Percentiles rank a stretch among this genome's conserved stretches.
Evolutionary conservation across 208 protist genomes (phyloP).

Genomic region (Leishmania martiniquensis): DNA sequence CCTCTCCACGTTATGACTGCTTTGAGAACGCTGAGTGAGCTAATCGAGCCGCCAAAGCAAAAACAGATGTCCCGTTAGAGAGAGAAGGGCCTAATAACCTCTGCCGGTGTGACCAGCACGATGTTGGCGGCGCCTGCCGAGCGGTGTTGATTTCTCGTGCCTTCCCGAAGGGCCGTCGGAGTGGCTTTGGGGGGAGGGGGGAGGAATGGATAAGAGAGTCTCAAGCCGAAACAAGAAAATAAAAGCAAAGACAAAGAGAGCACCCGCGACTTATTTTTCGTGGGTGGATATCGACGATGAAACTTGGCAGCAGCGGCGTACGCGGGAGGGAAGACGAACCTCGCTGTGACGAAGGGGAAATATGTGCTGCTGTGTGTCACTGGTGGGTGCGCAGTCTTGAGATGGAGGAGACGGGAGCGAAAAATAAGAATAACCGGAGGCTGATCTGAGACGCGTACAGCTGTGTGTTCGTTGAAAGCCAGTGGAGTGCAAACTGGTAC

Average conservation of each 20-base stretch:
- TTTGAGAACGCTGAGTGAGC: background rate
- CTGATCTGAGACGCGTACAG: background rate
- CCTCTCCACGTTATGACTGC: background rate
- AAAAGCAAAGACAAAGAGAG: too few species aligned
- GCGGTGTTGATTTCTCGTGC: background rate
- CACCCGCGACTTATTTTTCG: too few species aligned
- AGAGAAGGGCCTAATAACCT: background rate
- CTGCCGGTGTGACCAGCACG: background rate
- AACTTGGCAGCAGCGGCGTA: background rate
- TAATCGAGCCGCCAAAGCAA: background rate
- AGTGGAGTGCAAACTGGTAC: background rate
- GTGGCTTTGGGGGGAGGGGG: too few species aligned
- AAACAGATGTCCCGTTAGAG: background rate
- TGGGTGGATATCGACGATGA: too few species aligned
- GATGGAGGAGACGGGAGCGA: background rate
- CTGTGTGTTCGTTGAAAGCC: background rate
- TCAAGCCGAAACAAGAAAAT: too few species aligned
- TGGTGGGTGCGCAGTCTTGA: background rate
- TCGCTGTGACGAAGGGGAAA: background rate
- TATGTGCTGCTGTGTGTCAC: background rate
- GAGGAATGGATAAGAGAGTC: too few species aligned
- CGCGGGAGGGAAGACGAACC: constrained; percentile 5
- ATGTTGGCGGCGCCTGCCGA: background rate
- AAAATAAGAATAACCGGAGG: background rate
- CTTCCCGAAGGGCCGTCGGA: too few species aligned